Base-by-base conservation (phyloP, 768 basidiomycete species). In the Infundibulicybe gibba region DNA sequence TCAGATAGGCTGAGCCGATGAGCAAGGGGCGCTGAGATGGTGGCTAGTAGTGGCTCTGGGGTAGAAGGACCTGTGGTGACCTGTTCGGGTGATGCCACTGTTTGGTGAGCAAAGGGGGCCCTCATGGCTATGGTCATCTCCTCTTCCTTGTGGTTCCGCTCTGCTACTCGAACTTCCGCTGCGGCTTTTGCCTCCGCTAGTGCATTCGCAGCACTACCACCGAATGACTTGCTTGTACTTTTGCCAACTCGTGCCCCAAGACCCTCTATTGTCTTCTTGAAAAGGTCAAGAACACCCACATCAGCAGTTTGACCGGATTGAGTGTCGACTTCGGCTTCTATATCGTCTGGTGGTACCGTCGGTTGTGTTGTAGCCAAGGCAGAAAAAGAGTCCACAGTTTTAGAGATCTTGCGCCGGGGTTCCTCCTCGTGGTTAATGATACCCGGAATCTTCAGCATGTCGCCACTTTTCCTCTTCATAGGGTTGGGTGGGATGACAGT, bases 251-350 rank as follows among this genome's bases (percentile, higher is more conserved):
- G 78, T 14, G 79, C 70, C 14, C 84, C 83, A 21, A 85, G 68
- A 13, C 74, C 83, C 59, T 86, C 81, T 0, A 90, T 79, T 1
- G 81, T 87, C 57, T 78, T 81, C 67, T 86, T 90, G 42, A 91
- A 70, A 14, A 75, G 69, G 54, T 80, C 77, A 37, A 90, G 71
- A 52, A 85, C 76, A 16, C 76, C 84, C 21, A 71, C 73, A 25
- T 41, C 49, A 11, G 13, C 32, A 17, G 21, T 21, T 34, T 30
- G 32, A 11, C 5, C 17, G 11, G 15, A 10, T 33, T 25, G 32
- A 15, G 13, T 49, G 33, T 1, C 32, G 30, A 13, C 11, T 45
- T 16, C 31, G 21, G 15, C 20, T 49, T 52, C 44, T 33, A 20
- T 32, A 38, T 50, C 44, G 32, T 25, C 31, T 25, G 8, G 25